Evolutionary conservation across 192 early-diverging fungal genomes (phyloP).

Genomic region (Coemansia sp.): DNA sequence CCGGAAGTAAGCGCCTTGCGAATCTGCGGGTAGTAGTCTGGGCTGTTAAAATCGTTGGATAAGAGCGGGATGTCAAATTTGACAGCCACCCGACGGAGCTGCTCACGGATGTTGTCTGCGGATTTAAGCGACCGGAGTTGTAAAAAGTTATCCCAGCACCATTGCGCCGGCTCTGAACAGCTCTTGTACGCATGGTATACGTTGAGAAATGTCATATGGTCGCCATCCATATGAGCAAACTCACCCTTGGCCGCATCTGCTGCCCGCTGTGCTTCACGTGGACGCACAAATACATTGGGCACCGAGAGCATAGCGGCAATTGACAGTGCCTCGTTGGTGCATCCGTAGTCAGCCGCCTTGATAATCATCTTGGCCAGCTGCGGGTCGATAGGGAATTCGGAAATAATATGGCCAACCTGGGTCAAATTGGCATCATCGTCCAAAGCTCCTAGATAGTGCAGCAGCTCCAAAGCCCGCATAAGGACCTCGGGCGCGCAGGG

Average conservation of each 20-base stretch:
- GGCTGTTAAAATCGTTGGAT: slow-evolving; percentile 69
- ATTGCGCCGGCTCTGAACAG: slow-evolving; percentile 66
- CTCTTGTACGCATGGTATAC: slow-evolving; percentile 88
- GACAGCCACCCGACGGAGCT: slow-evolving; percentile 82
- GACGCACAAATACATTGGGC: slow-evolving; percentile 89
- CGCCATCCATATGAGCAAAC: slow-evolving; percentile 93
- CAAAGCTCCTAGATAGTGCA: slow-evolving; percentile 92
- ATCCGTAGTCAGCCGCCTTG: slow-evolving; percentile 74
- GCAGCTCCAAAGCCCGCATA: slow-evolving; percentile 94
- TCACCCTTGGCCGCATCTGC: slow-evolving; percentile 90
- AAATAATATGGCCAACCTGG: slow-evolving; percentile 75
- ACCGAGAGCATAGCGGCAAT: slow-evolving; percentile 93
- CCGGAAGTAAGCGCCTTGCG: slow-evolving; percentile 86
- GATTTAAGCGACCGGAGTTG: slow-evolving; percentile 84
- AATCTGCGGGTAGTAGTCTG: slow-evolving; percentile 81
- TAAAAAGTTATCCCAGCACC: slow-evolving; percentile 94
- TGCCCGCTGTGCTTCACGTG: slow-evolving; percentile 79
- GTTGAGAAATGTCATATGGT: slow-evolving; percentile 95
- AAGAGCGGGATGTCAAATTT: slow-evolving; percentile 65
- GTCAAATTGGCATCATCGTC: slow-evolving; percentile 96
- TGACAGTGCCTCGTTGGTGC: slow-evolving; percentile 91
- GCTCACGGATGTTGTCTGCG: slow-evolving; percentile 89
- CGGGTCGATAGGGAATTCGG: slow-evolving; percentile 97
- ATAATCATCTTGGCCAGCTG: slow-evolving; percentile 94
- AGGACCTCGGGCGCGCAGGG: slow-evolving; percentile 97